Evolutionary conservation across 1,139 yeast species (phyloP).

Genomic region (Sugiyamaella japonica): DNA sequence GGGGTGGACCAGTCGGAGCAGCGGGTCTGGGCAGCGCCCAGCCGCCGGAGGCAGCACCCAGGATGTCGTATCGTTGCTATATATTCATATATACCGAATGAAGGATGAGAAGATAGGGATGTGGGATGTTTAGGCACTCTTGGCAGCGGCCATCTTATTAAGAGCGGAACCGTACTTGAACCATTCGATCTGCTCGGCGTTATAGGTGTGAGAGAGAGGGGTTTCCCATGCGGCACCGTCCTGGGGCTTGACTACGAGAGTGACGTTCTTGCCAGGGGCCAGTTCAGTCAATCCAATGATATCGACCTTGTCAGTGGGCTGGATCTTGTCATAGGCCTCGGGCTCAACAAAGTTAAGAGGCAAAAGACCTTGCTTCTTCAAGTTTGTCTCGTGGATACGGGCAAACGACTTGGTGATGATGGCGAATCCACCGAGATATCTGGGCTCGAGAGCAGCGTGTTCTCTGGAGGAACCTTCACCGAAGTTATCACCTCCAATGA

Average conservation of each 20-base stretch:
- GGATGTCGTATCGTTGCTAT: constrained; percentile 12
- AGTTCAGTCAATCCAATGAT: constrained; percentile 79
- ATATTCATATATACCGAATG: constrained; percentile 4
- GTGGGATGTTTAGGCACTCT: neutral
- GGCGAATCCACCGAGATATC: constrained; percentile 98
- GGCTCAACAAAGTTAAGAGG: constrained; percentile 91
- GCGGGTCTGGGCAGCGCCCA: no score
- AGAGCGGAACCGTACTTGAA: constrained; percentile 98
- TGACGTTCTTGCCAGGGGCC: constrained; percentile 91
- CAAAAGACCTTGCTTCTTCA: constrained; percentile 96
- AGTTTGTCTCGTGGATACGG: constrained; percentile 92
- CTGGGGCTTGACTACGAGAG: constrained; percentile 87
- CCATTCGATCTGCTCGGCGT: constrained; percentile 96
- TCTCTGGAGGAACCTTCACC: constrained; percentile 99
- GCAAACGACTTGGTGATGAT: constrained; percentile 97
- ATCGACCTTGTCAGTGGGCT: constrained; percentile 87
- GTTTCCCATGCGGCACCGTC: constrained; percentile 82
- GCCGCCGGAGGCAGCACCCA: no score
- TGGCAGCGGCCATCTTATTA: constrained; percentile 82
- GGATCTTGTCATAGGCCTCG: constrained; percentile 91
- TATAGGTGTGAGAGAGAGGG: constrained; percentile 92
- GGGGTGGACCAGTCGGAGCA: no score
- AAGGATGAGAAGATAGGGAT: neutral
- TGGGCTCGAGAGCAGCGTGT: constrained; percentile 99
- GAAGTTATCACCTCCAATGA: constrained; percentile 97